Evolutionary conservation across 1,284 basidiomycete species (phyloP).

Genomic region (Fomitopsis pinicola): DNA sequence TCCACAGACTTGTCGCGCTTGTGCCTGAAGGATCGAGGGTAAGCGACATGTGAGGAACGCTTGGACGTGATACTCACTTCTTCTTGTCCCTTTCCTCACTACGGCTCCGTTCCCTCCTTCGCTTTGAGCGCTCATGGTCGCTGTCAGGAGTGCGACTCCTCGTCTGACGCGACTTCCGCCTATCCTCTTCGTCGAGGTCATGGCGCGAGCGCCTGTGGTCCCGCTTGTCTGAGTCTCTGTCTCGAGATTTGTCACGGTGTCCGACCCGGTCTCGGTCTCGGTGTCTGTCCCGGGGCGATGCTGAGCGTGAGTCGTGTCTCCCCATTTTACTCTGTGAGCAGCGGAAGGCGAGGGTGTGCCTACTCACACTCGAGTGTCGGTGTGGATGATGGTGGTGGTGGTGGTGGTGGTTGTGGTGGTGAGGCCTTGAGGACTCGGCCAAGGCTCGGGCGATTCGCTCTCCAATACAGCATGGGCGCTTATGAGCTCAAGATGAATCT

Average conservation of each 20-base stretch:
- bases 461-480: not conserved
- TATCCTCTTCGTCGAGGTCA: constrained; percentile 31
- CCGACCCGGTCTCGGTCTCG: constrained; percentile 16
- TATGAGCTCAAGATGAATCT: not conserved
- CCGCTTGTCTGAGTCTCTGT: constrained; percentile 16
- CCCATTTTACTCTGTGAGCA: constrained; percentile 25
- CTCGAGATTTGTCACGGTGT: constrained; percentile 19
- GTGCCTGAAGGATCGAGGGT: constrained; percentile 40
- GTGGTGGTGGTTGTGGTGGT: not conserved
- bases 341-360: constrained; percentile 6
- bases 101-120: constrained; percentile 37
- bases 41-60: not conserved
- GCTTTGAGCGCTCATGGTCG: constrained; percentile 29
- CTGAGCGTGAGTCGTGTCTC: constrained; percentile 39
- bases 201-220: constrained; percentile 28
- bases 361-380: constrained; percentile 5
- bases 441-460: not conserved
- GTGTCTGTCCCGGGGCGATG: constrained; percentile 41
- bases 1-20: constrained; percentile 81
- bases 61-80: constrained; percentile 44
- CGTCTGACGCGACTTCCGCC: constrained; percentile 29
- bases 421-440: not conserved
- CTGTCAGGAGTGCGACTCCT: constrained; percentile 40
- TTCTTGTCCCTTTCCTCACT: constrained; percentile 41
- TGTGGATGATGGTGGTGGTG: not conserved